Evolutionary conservation across 768 basidiomycete species (phyloP), one percentile per base, ranked within the genome.

Genomic region (Lanmaoa rubissima): DNA sequence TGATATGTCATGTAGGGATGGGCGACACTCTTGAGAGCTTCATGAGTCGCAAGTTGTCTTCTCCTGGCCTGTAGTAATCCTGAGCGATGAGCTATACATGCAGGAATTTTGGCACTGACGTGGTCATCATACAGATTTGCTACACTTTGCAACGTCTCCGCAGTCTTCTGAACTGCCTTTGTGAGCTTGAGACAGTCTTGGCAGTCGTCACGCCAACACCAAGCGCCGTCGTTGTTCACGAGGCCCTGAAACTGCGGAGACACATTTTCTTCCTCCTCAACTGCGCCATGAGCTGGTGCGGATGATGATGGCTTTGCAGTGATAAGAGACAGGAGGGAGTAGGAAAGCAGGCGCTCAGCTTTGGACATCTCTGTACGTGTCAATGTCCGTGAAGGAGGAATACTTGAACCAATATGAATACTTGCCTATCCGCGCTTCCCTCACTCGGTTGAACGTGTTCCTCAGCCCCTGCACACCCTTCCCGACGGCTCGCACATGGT

Each of bases 131-230:
- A 90, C 38, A 92, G 66, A 69, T 90, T 88, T 1, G 89, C 89
- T 3, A 92, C 82, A 52, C 74, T 85, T 63, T 90, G 88, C 51
- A 93, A 64, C 0, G 82, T 81, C 61, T 92, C 92, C 9, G 83
- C 81, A 0, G 85, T 84, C 67, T 84, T 86, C 66, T 92, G 90
- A 60, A 92, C 75, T 0, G 85, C 88, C 64, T 88, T 92, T 2
- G 88, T 91, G 48, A 92, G 73, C 53, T 80, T 80, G n/a, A 93
- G 72, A 67, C 92, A 94, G 38, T 85, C 91, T 67, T 79, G 71
- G 67, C 92, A 93, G 3, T 78, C 79, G 51, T 94, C 90, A 26
- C 85, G 79, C 91, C 92, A 95, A 69, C 91, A 92, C 89, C 92
- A 90, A 4, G 89, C 91, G 1, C 89, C 87, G 26, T 89, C 82